Evolutionary conservation across 2,329 filamentous ascomycete genomes (phyloP), one percentile per base, ranked within the genome.

Genomic region (Colletotrichum graminicola): DNA sequence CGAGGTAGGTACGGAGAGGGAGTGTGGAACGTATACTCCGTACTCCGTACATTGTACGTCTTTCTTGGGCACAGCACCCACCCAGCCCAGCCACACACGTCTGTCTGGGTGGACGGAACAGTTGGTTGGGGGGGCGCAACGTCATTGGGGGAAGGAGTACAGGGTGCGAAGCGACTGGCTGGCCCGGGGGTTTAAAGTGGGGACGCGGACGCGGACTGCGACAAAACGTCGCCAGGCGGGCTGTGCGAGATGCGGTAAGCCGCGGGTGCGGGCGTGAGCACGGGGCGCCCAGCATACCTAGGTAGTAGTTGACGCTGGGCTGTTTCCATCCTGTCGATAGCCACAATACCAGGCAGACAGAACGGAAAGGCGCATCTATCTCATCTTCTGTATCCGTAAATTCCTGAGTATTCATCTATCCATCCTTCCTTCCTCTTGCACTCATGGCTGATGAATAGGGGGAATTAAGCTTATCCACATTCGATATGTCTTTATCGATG

Each of bases 51-150:
- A n/a, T n/a, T n/a, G n/a, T n/a, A n/a, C n/a, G 51, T 61, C 47
- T 56, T 41, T 71, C 67, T 62, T 62, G 57, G 57, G 3, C 39
- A 41, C 39, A 2, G 36, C 36, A 16, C 43, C 10, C 49, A 62
- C n/a, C 61, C 45, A 36, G 49, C 65, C 43, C 60, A 68, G 55
- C 65, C 69, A 70, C 69, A 70, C 69, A 72, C 34, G 39, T 65
- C 34, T 41, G 16, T 1, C 3, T 41, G 41, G 63, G 11, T 3
- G 34, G 12, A 29, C 43, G 18, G 32, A 36, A 26, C 10, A 16
- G 54, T 68, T 56, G 60, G 18, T 45, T n/a, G 43, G 68, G 55
- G 65, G 69, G 69, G 59, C 65, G 60, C 59, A 55, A 72, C 65
- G 69, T 72, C 65, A 69, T 68, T 64, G 36, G 57, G 51, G 52